Conservation (phyloP, 768 basidiomycete species). For the Lactarius sanguifluus region DNA sequence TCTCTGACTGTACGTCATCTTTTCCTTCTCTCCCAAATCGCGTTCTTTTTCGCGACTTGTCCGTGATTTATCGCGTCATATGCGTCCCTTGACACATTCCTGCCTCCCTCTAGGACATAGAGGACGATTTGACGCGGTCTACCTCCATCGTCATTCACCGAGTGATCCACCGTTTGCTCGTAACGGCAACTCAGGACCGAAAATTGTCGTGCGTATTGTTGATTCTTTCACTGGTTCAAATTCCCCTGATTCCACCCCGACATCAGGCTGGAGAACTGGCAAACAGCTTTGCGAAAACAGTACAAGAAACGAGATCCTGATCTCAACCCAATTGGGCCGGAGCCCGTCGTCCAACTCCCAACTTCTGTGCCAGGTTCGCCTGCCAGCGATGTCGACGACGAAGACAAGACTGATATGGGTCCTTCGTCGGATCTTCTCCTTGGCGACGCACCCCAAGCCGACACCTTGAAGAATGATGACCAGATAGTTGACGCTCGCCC, state of each 20-base stretch:
- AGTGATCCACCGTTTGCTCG: slow-evolving; percentile 71
- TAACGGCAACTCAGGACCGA: slow-evolving; percentile 74
- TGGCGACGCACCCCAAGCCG: background rate
- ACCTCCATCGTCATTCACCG: slow-evolving; percentile 63
- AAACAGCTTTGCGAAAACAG: slow-evolving; percentile 72
- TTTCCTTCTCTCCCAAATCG: slow-evolving; percentile 2
- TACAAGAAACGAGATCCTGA: slow-evolving; percentile 71
- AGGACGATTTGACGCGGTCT: slow-evolving; percentile 67
- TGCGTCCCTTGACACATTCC: slow-evolving; percentile 8
- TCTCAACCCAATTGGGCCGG: slow-evolving; percentile 70
- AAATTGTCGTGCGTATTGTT: slow-evolving; percentile 63
- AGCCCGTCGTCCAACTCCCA: slow-evolving; percentile 38
- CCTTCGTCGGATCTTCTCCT: background rate
- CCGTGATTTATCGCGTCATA: slow-evolving; percentile 17
- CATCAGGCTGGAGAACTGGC: slow-evolving; percentile 72
- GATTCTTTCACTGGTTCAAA: slow-evolving; percentile 28
- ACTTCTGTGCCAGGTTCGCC: slow-evolving; percentile 32
- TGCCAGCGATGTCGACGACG: slow-evolving; percentile 24
- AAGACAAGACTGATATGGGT: slow-evolving; percentile 25
- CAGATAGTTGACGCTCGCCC: background rate
- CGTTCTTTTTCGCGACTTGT: slow-evolving; percentile 14
- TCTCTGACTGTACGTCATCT: slow-evolving; percentile 54
- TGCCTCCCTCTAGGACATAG: slow-evolving; percentile 59
- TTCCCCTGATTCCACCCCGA: slow-evolving; percentile 1
- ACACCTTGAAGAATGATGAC: background rate